A percentile compares a stretch with the other conserved stretches of the same genome.
These are phyloP conservation scores for Linum tenue DNA, from an alignment of 345 rosid species.

Conservation along the genomic window DNA sequence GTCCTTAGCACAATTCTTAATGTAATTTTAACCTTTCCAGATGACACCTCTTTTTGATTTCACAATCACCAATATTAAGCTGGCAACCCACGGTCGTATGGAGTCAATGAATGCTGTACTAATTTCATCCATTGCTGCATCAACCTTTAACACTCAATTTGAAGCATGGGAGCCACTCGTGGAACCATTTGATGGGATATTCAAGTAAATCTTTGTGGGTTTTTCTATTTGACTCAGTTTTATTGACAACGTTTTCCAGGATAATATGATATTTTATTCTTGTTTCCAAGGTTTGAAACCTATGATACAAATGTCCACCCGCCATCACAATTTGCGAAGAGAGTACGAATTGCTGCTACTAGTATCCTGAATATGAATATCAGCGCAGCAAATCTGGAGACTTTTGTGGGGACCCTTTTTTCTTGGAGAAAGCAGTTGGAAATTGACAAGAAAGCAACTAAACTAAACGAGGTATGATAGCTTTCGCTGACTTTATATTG, in stretches of 20 bases:
- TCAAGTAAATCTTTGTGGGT: constrained; percentile 50
- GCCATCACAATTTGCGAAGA: constrained; percentile 63
- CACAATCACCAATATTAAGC: constrained; percentile 83
- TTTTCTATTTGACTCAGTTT: constrained; percentile 13
- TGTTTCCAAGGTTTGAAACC: constrained; percentile 72
- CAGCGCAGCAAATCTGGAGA: constrained; percentile 83
- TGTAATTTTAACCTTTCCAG: constrained; percentile 36
- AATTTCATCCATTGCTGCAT: constrained; percentile 83
- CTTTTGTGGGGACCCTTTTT: constrained; percentile 56
- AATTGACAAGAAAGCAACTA: constrained; percentile 75
- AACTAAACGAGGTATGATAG: constrained; percentile 51
- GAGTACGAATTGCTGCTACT: constrained; percentile 74
- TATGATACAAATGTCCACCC: constrained; percentile 53
- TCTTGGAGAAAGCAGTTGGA: constrained; percentile 93
- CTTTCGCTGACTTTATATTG: constrained; percentile 10
- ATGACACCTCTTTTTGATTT: constrained; percentile 87
- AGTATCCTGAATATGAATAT: constrained; percentile 73
- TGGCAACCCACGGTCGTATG: constrained; percentile 83
- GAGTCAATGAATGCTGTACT: constrained; percentile 98
- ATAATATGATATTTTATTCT: constrained; percentile 7
- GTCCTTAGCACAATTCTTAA: constrained; percentile 1
- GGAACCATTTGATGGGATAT: constrained; percentile 99
- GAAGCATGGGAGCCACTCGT: constrained; percentile 99
- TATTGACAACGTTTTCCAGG: neutral
- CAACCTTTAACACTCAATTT: constrained; percentile 80